Evolutionary conservation across 257 asterid genomes (phyloP), one percentile per base, ranked within the genome.

Genomic region (Avicennia marina): DNA sequence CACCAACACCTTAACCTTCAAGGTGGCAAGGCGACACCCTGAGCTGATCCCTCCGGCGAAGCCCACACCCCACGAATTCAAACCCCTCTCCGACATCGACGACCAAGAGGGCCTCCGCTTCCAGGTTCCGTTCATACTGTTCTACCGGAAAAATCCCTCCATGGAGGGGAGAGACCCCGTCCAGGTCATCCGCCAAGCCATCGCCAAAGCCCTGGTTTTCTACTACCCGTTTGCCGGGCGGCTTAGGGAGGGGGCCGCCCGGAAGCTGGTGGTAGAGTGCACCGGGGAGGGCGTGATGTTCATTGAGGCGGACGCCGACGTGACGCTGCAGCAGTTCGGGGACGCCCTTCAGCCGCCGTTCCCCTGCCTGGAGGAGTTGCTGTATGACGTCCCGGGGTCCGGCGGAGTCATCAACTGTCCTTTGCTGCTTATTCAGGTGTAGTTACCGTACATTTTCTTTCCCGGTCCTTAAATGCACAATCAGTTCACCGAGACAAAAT

Each of bases 221-320:
- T 85, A 82, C 79, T 82, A 85, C 78, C 95, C 95, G 0, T 75
- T 85, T 0, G 95, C 95, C 0, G 95, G 95, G 9, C 75, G 95
- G 26, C 72, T 82, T 19, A 72, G 84, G 66, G 88, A 82, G 55
- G 41, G 25, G 13, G 67, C 63, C 5, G 79, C 62, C 43, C 60
- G 83, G 49, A 86, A 86, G 53, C 76, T 86, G 55, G 78, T 67
- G 76, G 95, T 83, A 62, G 95, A 82, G 50, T 82, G 91, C 75
- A 78, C 87, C 38, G 91, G 88, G 7, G 95, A 82, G 29, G 91
- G 95, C 2, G 69, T 82, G 1, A 1, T 82, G 65, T 85, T 85
- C 62, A 71, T 77, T 6, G 90, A 75, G 69, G 94, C 87, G 0
- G 80, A 76, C 13, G 91, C 89, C 4, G 87, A 78, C 17, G 89